Evolutionary conservation across 140 eudicot species (phyloP), one percentile per base, ranked within the genome.

Genomic region (Senecio squalidus): DNA sequence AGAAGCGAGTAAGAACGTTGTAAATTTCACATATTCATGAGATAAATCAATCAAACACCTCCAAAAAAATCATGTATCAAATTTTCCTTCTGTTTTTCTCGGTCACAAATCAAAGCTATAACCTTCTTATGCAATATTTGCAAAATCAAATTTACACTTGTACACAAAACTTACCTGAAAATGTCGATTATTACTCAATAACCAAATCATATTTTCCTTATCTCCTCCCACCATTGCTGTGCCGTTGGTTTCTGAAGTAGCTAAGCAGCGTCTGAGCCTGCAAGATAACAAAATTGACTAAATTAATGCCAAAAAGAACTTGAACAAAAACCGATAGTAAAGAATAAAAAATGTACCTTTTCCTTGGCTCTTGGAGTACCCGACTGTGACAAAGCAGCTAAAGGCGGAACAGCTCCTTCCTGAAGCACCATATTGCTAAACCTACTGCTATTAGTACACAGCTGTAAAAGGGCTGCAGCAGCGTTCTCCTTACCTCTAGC

Each of bases 401-500:
- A 62, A 0, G 95, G 94, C 3, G 97, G 97, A 27, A 85, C 84
- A 9, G 89, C 97, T 18, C 97, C 97, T 74, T 85, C 87, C 51
- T 82, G 89, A 20, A 89, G 84, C 26, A 82, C 95, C 64, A 46
- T 80, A 52, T 74, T 82, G 68, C 95, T 85, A 60, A 74, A 85
- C 30, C 82, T 68, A 76, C 62, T 73, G 66, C 95, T 89, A 49
- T 76, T 80, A 16, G 89, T 75, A 69, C 97, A 89, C 29, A 89
- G 58, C 69, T 89, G 95, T 49, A 85, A 39, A 29, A 89, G 94
- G 25, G 89, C 95, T 2, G 95, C 95, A 13, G 97, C 95, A 10
- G 97, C 97, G 78, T 89, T 85, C 78, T 89, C 97, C 75, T 85
- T 89, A 21, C 84, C 97, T 69, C 97, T 80, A 26, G 86, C 86